A percentile compares a stretch with the other conserved stretches of the same genome.
phyloP scores from a whole-genome alignment of 2,329 filamentous ascomycete species.

The Talaromyces amestolkiae region DNA sequence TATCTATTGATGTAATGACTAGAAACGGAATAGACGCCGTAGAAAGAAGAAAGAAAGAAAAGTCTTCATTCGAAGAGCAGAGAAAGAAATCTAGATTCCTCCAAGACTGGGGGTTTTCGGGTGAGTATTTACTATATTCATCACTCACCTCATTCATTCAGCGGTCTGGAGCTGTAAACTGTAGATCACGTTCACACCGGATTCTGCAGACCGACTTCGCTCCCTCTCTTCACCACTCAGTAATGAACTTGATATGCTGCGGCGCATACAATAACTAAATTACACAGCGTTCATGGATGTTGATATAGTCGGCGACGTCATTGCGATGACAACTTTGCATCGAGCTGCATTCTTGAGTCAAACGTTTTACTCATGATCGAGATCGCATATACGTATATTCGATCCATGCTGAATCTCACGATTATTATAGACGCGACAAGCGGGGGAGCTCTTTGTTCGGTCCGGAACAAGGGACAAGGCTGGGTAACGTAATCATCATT shows the following conservation, averaged over 20 bases:
- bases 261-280: neutral
- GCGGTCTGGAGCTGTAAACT: neutral
- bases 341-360: neutral
- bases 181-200: neutral
- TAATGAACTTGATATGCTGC: neutral
- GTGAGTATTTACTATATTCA: neutral
- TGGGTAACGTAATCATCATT: neutral
- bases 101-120: neutral
- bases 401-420: neutral
- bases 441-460: neutral
- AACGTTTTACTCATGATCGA: neutral
- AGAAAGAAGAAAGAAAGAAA: neutral
- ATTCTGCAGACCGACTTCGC: neutral
- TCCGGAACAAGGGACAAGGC: neutral
- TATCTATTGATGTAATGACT: neutral
- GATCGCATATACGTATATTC: neutral
- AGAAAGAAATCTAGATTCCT: neutral
- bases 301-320: neutral
- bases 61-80: neutral
- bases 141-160: neutral
- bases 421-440: neutral
- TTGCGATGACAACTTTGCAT: neutral
- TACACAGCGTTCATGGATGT: neutral
- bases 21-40: neutral
- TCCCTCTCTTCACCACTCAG: neutral